Evolutionary conservation across 2,329 filamentous ascomycete genomes (phyloP).

Genomic region (Berkeleyomyces basicola): DNA sequence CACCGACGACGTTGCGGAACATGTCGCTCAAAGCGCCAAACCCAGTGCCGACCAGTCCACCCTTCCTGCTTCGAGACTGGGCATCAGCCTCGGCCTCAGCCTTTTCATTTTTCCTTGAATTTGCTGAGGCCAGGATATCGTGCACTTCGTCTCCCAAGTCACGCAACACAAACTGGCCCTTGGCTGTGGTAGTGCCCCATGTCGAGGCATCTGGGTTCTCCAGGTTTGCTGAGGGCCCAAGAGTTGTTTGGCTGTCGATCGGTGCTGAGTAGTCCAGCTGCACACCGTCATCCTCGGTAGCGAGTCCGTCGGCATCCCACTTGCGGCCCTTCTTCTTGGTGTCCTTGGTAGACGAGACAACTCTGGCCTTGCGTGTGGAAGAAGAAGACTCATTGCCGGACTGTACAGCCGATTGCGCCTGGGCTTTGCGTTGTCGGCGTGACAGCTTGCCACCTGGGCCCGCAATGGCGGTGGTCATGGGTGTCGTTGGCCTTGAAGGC

Average conservation of each 20-base stretch:
- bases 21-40: slow-evolving; percentile 72
- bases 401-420: slow-evolving; percentile 48
- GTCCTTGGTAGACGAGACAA: slow-evolving; percentile 30
- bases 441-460: slow-evolving; percentile 64
- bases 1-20: slow-evolving; percentile 88
- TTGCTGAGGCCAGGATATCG: slow-evolving; percentile 68
- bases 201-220: slow-evolving; percentile 62
- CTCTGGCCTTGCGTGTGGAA: slow-evolving; percentile 35
- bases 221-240: slow-evolving; percentile 38
- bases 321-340: slow-evolving; percentile 79
- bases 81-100: slow-evolving; percentile 30
- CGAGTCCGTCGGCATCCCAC: slow-evolving; percentile 81
- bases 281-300: slow-evolving; percentile 64
- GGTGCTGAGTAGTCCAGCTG: slow-evolving; percentile 79
- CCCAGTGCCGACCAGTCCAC: slow-evolving; percentile 60
- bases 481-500: slow-evolving; percentile 65
- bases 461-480: slow-evolving; percentile 52
- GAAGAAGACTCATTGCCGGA: slow-evolving; percentile 66
- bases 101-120: slow-evolving; percentile 31
- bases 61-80: slow-evolving; percentile 27
- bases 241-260: slow-evolving; percentile 33
- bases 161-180: slow-evolving; percentile 85
- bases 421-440: slow-evolving; percentile 54
- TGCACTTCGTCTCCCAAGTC: slow-evolving; percentile 90
- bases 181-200: slow-evolving; percentile 71